Base-by-base conservation (phyloP, 148 eudicot species). In the Mesembryanthemum crystallinum region DNA sequence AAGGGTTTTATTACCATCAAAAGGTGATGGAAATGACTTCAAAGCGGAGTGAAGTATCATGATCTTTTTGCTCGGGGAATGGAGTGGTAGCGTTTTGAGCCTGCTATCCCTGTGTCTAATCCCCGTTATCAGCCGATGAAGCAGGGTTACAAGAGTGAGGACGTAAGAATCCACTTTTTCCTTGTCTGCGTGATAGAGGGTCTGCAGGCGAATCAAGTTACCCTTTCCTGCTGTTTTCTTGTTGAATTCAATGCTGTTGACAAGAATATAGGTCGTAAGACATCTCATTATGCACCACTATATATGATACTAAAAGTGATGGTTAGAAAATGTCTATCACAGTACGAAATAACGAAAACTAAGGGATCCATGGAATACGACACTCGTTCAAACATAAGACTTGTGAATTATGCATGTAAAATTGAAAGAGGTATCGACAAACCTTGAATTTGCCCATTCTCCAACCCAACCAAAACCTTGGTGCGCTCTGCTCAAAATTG, bases 391-490 rank as follows among this genome's bases (percentile, higher is more conserved):
- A 69, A 71, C n/a, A n/a, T n/a, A n/a, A n/a, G n/a, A n/a, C n/a
- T n/a, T n/a, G n/a, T 54, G 24, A 45, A 14, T 52, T 59, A 17
- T 33, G 52, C 45, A 75, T 51, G 12, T 75, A 8, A 51, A 65
- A 65, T 32, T 20, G 12, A n/a, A 32, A 3, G 23, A 76, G 42
- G n/a, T 21, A n/a, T 61, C 47, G 25, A 86, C 89, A 77, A 15
- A 91, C 98, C 97, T 92, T 42, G 93, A 67, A 80, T 94, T 91
- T 43, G 98, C 97, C 98, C 97, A 94, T 79, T 92, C 98, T 79
- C 97, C 97, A 72, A 92, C 97, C 98, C 98, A 94, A 55, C 98
- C 98, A 58, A 94, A 94, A 70, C 98, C 98, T 82, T 90, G 98
- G 86, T 94, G 97, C 60, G 85, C 89, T 83, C 98, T 94, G 92